Evolutionary conservation across 2,329 filamentous ascomycete species (phyloP).

Genomic region (Tolypocladium endophyticum): DNA sequence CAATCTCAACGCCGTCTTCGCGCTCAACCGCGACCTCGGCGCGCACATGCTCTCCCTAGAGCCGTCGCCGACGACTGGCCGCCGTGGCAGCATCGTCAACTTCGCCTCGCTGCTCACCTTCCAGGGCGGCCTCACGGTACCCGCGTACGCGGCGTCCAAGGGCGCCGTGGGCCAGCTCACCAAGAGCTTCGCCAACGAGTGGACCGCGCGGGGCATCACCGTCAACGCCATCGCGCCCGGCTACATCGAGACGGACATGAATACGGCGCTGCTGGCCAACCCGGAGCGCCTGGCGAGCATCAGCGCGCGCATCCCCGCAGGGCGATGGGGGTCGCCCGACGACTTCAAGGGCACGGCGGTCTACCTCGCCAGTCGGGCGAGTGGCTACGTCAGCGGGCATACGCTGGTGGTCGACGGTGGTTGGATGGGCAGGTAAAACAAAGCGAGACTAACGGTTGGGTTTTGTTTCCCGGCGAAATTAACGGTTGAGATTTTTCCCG

Average conservation of each 20-base stretch:
- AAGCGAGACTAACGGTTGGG: not conserved
- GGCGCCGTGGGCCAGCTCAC: slow-evolving; percentile 78
- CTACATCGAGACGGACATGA: slow-evolving; percentile 94
- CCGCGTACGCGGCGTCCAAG: slow-evolving; percentile 79
- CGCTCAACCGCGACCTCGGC: slow-evolving; percentile 65
- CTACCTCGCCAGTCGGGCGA: slow-evolving; percentile 66
- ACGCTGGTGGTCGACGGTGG: slow-evolving; percentile 78
- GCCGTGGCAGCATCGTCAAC: slow-evolving; percentile 70
- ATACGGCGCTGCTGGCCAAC: slow-evolving; percentile 68
- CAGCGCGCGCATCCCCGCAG: slow-evolving; percentile 69
- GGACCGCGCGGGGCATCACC: slow-evolving; percentile 66
- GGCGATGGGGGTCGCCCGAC: slow-evolving; percentile 71
- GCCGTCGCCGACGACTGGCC: slow-evolving; percentile 34
- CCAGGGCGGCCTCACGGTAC: slow-evolving; percentile 80
- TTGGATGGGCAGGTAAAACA: slow-evolving; percentile 71
- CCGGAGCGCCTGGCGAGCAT: slow-evolving; percentile 61
- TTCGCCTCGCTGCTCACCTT: slow-evolving; percentile 72
- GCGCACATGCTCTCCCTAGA: slow-evolving; percentile 61
- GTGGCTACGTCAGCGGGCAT: slow-evolving; percentile 73
- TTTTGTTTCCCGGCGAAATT: no score
- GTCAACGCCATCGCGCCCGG: slow-evolving; percentile 87
- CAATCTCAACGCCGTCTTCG: slow-evolving; percentile 76
- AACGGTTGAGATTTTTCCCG: no score
- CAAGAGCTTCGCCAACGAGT: slow-evolving; percentile 79
- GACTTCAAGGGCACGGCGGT: slow-evolving; percentile 81